Evolutionary conservation across 306 rosid species (phyloP).

Genomic region (Lotus japonicus): DNA sequence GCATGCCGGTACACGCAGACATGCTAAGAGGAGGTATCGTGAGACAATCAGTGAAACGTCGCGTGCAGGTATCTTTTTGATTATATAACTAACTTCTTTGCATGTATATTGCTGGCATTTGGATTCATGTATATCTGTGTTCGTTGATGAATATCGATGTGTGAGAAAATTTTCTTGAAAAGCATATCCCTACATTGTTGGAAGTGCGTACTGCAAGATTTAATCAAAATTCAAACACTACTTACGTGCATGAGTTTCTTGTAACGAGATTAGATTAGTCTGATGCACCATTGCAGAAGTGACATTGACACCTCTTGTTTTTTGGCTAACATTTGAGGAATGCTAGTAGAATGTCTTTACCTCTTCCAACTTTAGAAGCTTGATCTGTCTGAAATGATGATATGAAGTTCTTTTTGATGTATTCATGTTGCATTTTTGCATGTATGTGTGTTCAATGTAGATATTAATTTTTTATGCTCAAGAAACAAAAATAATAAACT

Average conservation of each 20-base stretch:
- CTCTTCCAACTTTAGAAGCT: neutral
- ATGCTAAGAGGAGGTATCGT: conserved; percentile 55
- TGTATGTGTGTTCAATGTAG: neutral
- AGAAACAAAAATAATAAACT: conserved; percentile 8
- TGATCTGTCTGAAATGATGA: neutral
- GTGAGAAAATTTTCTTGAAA: neutral
- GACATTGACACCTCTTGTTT: neutral
- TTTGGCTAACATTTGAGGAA: neutral
- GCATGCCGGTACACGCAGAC: conserved; percentile 11
- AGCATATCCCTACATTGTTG: neutral
- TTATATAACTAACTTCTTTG: neutral
- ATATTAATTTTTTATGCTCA: neutral
- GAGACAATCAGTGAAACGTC: conserved; percentile 43
- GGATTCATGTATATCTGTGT: neutral
- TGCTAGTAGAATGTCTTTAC: neutral
- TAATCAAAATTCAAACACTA: neutral
- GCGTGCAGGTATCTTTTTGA: conserved; percentile 28
- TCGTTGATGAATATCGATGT: neutral
- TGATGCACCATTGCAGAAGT: neutral
- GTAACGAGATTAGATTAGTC: neutral
- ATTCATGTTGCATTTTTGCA: neutral
- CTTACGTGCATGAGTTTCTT: neutral
- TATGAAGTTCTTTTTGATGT: neutral
- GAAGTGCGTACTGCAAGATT: neutral
- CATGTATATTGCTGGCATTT: neutral